Conservation (phyloP, 192 early-diverging fungal species). For the Mortierella alpina region DNA sequence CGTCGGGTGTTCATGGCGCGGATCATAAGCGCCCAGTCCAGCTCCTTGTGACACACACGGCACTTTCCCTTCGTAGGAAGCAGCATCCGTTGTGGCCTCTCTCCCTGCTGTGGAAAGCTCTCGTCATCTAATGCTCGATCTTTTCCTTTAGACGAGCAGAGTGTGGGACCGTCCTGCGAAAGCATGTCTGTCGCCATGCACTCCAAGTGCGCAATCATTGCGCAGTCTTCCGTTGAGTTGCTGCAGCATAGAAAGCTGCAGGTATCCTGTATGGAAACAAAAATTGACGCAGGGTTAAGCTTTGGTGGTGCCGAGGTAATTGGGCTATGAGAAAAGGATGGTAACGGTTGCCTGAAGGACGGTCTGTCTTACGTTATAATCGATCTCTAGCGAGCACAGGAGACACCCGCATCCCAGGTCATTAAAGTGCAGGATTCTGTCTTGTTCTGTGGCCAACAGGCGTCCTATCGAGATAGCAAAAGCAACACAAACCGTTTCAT, state of each 20-base stretch:
- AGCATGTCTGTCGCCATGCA: conserved; percentile 37
- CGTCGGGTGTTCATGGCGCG: conserved; percentile 29
- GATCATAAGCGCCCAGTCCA: conserved; percentile 29
- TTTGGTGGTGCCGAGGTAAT: no score
- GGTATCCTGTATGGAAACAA: neutral
- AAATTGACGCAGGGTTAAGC: no score
- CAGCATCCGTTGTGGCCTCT: neutral
- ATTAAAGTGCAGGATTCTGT: conserved; percentile 3
- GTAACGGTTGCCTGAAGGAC: neutral
- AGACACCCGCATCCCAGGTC: conserved; percentile 5
- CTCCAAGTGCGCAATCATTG: conserved; percentile 37
- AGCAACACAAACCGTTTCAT: neutral
- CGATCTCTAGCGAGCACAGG: conserved; percentile 16
- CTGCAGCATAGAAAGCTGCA: conserved; percentile 16
- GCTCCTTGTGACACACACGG: conserved; percentile 7
- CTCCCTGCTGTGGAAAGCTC: neutral
- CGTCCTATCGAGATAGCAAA: neutral
- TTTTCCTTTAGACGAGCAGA: no score
- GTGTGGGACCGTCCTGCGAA: neutral
- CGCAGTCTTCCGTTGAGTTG: conserved; percentile 5
- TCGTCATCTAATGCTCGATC: no score
- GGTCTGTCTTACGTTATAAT: conserved; percentile 23
- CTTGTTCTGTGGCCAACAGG: conserved; percentile 2
- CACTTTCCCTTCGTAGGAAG: conserved; percentile 32
- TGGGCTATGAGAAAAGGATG: neutral